phyloP scores from a whole-genome alignment of 2,329 filamentous ascomycete genomes.

The Aplosporella prunicola region DNA sequence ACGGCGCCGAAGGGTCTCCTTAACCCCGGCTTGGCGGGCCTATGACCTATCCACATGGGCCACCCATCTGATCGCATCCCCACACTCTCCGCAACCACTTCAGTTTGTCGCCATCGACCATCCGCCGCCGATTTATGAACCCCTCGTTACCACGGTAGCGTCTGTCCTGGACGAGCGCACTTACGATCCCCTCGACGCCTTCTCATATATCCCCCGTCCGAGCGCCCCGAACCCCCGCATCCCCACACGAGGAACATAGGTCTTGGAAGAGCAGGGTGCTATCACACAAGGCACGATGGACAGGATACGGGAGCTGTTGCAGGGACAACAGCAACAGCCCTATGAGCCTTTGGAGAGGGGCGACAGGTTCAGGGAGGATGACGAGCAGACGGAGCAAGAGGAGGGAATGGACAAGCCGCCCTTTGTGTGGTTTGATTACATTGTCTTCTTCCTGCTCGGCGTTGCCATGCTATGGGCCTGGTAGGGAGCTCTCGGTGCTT shows the following conservation, averaged over 20 bases:
- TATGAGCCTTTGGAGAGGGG: slow-evolving; percentile 32
- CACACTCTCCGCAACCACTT: too few relatives aligned
- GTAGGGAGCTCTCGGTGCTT: slow-evolving; percentile 54
- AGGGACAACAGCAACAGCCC: slow-evolving; percentile 17
- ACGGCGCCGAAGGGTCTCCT: too few relatives aligned
- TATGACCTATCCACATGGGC: slow-evolving; percentile 8
- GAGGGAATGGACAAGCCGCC: slow-evolving; percentile 14
- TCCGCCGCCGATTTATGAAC: too few relatives aligned
- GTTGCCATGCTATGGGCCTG: slow-evolving; percentile 97
- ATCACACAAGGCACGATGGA: slow-evolving; percentile 29
- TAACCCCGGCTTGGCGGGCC: slow-evolving; percentile 3
- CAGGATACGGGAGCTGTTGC: slow-evolving; percentile 23
- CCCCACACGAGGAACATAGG: too few relatives aligned
- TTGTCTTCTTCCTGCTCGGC: slow-evolving; percentile 74
- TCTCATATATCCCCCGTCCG: too few relatives aligned
- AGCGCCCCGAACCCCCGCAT: too few relatives aligned
- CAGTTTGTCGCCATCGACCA: too few relatives aligned
- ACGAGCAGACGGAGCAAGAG: slow-evolving; percentile 26
- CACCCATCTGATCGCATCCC: too few relatives aligned
- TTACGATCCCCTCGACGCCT: too few relatives aligned
- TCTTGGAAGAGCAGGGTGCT: too few relatives aligned
- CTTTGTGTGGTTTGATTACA: slow-evolving; percentile 83
- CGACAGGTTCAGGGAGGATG: slow-evolving; percentile 23
- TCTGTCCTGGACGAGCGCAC: too few relatives aligned
- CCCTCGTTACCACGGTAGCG: too few relatives aligned